A percentile compares a stretch with the other conserved stretches of the same genome.
Conservation (phyloP, 495 filamentous ascomycete species). For the Penicillium coffeae region DNA sequence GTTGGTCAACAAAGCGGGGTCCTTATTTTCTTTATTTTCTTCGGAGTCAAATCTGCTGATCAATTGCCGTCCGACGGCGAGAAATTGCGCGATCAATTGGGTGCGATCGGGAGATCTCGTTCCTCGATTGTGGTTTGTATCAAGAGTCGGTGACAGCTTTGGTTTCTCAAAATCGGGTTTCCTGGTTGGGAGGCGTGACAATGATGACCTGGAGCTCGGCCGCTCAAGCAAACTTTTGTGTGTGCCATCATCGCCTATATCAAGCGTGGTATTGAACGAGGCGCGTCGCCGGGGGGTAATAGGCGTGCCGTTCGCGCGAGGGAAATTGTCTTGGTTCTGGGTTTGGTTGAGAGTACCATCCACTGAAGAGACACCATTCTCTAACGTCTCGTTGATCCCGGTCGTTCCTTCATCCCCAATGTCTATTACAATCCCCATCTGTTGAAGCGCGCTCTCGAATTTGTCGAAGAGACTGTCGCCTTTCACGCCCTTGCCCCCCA, state of each 20-base stretch:
- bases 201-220: constrained; percentile 45
- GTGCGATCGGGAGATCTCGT: constrained; percentile 39
- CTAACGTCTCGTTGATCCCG: constrained; percentile 23
- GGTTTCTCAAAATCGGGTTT: constrained; percentile 33
- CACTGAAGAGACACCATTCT: constrained; percentile 19
- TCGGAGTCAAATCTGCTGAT: constrained; percentile 32
- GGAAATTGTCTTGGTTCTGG: constrained; percentile 15
- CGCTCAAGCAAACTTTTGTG: constrained; percentile 35
- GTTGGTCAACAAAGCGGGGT: constrained; percentile 19
- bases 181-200: constrained; percentile 41
- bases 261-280: constrained; percentile 55
- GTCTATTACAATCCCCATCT: constrained; percentile 65
- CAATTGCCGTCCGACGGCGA: constrained; percentile 41
- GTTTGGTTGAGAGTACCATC: constrained; percentile 20
- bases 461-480: constrained; percentile 56
- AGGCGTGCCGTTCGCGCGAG: constrained; percentile 18
- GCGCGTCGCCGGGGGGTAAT: constrained; percentile 46
- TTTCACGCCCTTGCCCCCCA: constrained; percentile 56
- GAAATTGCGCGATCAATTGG: constrained; percentile 41
- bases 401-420: constrained; percentile 38
- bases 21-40: constrained; percentile 21
- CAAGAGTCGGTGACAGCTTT: constrained; percentile 30
- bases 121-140: background rate
- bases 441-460: constrained; percentile 60
- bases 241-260: constrained; percentile 48